phyloP scores from a whole-genome alignment of 176 grass and related monocot genomes.

The Zoysia pacifica region DNA sequence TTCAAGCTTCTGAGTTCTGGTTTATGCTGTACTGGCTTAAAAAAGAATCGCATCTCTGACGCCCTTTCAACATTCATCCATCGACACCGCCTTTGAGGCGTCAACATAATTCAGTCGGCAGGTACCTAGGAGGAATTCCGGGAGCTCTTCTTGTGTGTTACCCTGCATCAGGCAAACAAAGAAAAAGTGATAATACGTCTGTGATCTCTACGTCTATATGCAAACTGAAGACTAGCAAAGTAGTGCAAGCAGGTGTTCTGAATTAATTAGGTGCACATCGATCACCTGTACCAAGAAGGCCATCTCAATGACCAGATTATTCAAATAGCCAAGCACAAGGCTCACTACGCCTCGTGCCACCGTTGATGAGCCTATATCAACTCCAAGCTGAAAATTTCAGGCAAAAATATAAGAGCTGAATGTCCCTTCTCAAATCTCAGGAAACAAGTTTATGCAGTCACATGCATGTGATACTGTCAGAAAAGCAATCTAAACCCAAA shows the following conservation, averaged over 20 bases:
- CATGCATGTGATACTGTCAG: neutral
- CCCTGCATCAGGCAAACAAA: slow-evolving; percentile 48
- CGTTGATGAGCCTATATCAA: slow-evolving; percentile 87
- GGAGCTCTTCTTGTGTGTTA: slow-evolving; percentile 90
- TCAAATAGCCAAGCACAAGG: slow-evolving; percentile 91
- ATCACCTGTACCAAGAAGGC: slow-evolving; percentile 93
- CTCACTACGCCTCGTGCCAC: slow-evolving; percentile 87
- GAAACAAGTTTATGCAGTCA: slow-evolving; percentile 6
- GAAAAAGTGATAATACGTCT: neutral
- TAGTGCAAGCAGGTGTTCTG: neutral
- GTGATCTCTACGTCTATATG: neutral
- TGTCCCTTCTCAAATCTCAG: neutral
- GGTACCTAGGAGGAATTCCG: slow-evolving; percentile 83
- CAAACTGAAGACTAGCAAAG: neutral
- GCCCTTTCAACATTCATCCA: slow-evolving; percentile 55
- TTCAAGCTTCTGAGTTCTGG: slow-evolving; percentile 14
- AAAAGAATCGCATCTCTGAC: slow-evolving; percentile 26
- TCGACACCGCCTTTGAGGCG: slow-evolving; percentile 68
- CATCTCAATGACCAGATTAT: slow-evolving; percentile 96
- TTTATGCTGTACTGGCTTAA: slow-evolving; percentile 36
- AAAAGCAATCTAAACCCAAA: neutral
- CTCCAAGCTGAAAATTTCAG: slow-evolving; percentile 68
- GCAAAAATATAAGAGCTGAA: slow-evolving; percentile 11
- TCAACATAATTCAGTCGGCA: slow-evolving; percentile 87
- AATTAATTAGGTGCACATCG: neutral